Conservation (phyloP, 768 basidiomycete species). For the Leucosporidium yakuticum region DNA sequence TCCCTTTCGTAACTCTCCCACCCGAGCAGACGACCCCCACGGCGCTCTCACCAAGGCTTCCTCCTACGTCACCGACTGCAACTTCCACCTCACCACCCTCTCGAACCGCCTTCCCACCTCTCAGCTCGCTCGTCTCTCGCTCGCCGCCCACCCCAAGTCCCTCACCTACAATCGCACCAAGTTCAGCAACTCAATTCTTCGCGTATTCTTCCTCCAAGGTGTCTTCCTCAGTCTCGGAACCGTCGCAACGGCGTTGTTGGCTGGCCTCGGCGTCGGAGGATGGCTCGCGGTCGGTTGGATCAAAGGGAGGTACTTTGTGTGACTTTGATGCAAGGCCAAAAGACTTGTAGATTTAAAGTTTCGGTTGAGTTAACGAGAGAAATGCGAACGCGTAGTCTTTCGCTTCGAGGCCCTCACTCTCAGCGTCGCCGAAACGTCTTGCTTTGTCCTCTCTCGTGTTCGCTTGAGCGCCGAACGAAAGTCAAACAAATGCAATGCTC, state of each 20-base stretch:
- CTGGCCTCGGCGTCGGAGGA: background rate
- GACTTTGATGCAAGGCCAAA: too few species aligned
- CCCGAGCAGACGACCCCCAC: slow-evolving; percentile 1
- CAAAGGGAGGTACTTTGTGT: background rate
- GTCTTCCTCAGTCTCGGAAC: slow-evolving; percentile 3
- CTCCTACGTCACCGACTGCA: background rate
- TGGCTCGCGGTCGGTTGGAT: background rate
- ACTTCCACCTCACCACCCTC: background rate
- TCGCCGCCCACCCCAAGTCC: slow-evolving; percentile 2
- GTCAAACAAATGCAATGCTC: too few species aligned
- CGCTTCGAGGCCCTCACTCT: too few species aligned
- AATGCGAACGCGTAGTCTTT: too few species aligned
- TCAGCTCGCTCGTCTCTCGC: background rate
- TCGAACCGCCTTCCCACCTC: background rate
- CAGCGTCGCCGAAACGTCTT: too few species aligned
- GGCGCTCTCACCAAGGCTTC: background rate
- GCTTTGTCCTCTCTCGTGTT: too few species aligned
- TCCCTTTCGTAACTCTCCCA: background rate
- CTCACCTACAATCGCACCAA: background rate
- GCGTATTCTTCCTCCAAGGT: slow-evolving; percentile 11
- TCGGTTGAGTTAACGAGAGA: too few species aligned
- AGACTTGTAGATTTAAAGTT: too few species aligned
- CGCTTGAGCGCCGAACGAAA: too few species aligned
- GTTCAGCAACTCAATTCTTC: background rate
- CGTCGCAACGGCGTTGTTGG: background rate